Conservation (phyloP, 1,139 yeast species). For the Yamadazyma blattariae region DNA sequence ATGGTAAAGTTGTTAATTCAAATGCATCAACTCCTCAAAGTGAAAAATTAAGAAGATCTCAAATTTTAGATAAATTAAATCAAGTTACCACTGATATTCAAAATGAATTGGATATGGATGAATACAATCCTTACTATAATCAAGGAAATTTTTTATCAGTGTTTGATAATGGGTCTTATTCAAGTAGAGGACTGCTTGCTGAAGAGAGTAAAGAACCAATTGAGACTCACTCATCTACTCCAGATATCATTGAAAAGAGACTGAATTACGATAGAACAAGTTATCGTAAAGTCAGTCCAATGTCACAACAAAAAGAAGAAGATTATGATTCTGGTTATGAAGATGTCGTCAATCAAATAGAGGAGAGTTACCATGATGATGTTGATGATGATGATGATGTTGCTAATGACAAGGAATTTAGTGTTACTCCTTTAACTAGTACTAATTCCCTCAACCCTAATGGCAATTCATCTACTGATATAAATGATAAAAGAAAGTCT, state of each 20-base stretch:
- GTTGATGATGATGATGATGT: slow-evolving; percentile 9
- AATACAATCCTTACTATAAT: slow-evolving; percentile 15
- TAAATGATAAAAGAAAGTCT: slow-evolving; percentile 23
- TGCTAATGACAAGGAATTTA: slow-evolving; percentile 17
- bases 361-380: slow-evolving; percentile 8
- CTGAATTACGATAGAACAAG: background rate
- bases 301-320: slow-evolving; percentile 6
- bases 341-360: slow-evolving; percentile 14
- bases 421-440: slow-evolving; percentile 38
- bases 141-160: slow-evolving; percentile 8
- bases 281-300: too few species aligned
- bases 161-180: slow-evolving; percentile 6
- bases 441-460: slow-evolving; percentile 26
- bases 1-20: slow-evolving; percentile 3
- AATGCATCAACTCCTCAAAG: slow-evolving; percentile 12
- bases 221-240: too few species aligned
- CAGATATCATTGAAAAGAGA: background rate
- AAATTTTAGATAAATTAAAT: slow-evolving; percentile 37
- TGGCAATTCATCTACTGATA: slow-evolving; percentile 2
- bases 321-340: slow-evolving; percentile 7
- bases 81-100: slow-evolving; percentile 42
- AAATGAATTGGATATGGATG: slow-evolving; percentile 26
- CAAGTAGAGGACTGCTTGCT: slow-evolving; percentile 5
- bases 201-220: background rate
- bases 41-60: slow-evolving; percentile 30